Evolutionary conservation across 2,329 filamentous ascomycete species (phyloP).

Genomic region (Aureobasidium sp.): DNA sequence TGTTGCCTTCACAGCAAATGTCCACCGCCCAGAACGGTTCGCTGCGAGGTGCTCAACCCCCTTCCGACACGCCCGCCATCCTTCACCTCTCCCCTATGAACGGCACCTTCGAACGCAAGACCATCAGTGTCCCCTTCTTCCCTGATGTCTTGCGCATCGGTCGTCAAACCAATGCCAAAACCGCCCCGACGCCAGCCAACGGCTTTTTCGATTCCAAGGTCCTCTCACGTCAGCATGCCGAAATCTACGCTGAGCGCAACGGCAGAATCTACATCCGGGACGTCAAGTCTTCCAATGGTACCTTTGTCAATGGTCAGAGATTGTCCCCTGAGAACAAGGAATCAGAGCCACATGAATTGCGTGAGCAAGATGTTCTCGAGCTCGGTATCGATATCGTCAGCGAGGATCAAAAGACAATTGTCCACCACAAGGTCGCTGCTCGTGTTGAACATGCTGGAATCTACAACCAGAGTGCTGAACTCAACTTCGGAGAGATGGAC

Average conservation of each 20-base stretch:
- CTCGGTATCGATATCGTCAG: conserved; percentile 97
- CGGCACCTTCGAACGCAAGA: conserved; percentile 93
- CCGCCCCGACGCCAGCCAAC: conserved; percentile 79
- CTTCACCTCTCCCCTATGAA: conserved; percentile 85
- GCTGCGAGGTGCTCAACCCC: conserved; percentile 14
- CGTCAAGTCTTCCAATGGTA: conserved; percentile 97
- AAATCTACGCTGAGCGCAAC: conserved; percentile 72
- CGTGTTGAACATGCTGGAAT: conserved; percentile 94
- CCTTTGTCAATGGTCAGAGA: conserved; percentile 88
- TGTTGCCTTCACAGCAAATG: conserved; percentile 61
- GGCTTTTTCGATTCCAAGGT: conserved; percentile 99
- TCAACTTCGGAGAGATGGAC: conserved; percentile 88
- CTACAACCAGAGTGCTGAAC: conserved; percentile 63
- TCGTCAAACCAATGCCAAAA: conserved; percentile 94
- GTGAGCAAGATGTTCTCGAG: conserved; percentile 85
- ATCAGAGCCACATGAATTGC: conserved; percentile 88
- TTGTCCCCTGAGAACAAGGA: conserved; percentile 91
- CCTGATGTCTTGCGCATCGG: conserved; percentile 95
- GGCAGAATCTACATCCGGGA: conserved; percentile 95
- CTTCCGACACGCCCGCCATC: conserved; percentile 60
- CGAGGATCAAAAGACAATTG: conserved; percentile 96
- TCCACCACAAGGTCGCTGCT: conserved; percentile 96
- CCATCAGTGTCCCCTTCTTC: conserved; percentile 82
- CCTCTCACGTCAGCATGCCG: conserved; percentile 87
- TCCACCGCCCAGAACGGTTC: conserved; percentile 54